Percentiles rank a stretch among this genome's conserved stretches.
phyloP scores from a whole-genome alignment of 1,284 basidiomycete genomes.

The Malassezia furfur region DNA sequence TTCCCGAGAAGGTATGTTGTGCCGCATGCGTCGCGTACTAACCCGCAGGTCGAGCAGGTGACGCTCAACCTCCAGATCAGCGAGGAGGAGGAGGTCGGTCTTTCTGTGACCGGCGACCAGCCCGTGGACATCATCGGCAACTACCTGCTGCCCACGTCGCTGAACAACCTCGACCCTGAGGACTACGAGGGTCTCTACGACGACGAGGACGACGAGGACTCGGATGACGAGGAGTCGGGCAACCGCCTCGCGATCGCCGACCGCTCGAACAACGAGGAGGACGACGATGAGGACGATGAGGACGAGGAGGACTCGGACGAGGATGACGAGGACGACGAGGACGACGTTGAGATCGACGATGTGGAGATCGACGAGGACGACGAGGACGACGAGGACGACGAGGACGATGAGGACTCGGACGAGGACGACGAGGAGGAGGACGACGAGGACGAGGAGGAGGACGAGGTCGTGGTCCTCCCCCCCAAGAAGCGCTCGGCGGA shows the following conservation, averaged over 20 bases:
- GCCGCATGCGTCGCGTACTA: background rate
- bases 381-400: slow-evolving; percentile 58
- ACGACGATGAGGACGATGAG: slow-evolving; percentile 24
- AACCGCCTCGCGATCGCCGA: slow-evolving; percentile 39
- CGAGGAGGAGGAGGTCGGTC: slow-evolving; percentile 57
- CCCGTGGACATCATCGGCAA: slow-evolving; percentile 78
- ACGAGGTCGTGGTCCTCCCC: slow-evolving; percentile 36
- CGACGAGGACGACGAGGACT: slow-evolving; percentile 47
- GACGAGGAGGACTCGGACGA: slow-evolving; percentile 20
- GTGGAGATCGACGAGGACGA: slow-evolving; percentile 40
- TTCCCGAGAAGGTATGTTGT: slow-evolving; percentile 50
- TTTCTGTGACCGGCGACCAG: slow-evolving; percentile 75
- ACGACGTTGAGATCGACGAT: slow-evolving; percentile 58
- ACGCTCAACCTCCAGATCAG: slow-evolving; percentile 57
- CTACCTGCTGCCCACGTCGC: slow-evolving; percentile 59
- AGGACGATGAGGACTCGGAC: slow-evolving; percentile 52
- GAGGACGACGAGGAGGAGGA: slow-evolving; percentile 32
- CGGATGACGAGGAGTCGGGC: slow-evolving; percentile 11
- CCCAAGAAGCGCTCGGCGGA: slow-evolving; percentile 57
- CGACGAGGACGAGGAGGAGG: slow-evolving; percentile 31
- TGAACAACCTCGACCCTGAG: slow-evolving; percentile 51
- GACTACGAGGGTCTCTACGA: slow-evolving; percentile 54
- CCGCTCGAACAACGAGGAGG: slow-evolving; percentile 52
- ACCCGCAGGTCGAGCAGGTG: slow-evolving; percentile 64
- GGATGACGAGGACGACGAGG: slow-evolving; percentile 23